Percentiles rank a stretch among this genome's conserved stretches.
These are phyloP conservation scores for Orbilia ellipsospora DNA, from an alignment of 2,329 filamentous ascomycete genomes.

Conservation along the genomic window DNA sequence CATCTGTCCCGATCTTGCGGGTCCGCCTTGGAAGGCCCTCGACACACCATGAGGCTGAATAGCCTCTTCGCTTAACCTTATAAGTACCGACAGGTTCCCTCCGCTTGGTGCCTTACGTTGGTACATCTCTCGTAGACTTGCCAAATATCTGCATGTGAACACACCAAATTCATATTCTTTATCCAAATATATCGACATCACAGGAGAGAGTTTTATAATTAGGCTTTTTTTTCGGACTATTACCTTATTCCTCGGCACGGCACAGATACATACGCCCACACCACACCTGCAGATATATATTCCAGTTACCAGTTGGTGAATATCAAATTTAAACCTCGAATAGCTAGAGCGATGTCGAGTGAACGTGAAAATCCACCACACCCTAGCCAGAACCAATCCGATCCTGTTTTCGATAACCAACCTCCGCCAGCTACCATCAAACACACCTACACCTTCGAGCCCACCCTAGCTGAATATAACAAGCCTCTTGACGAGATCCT, in stretches of 20 bases:
- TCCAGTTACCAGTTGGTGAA: too few relatives aligned
- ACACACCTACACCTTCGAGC: slow-evolving; percentile 29
- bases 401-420: slow-evolving; percentile 4
- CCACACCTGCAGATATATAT: too few relatives aligned
- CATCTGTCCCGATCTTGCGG: slow-evolving; percentile 3
- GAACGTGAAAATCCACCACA: too few relatives aligned
- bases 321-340: too few relatives aligned
- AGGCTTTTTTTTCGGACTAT: neutral
- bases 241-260: slow-evolving; percentile 1
- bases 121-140: neutral
- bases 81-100: slow-evolving; percentile 10
- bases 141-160: slow-evolving; percentile 6
- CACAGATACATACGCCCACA: too few relatives aligned
- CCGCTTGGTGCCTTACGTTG: slow-evolving; percentile 1
- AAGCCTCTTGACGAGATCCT: slow-evolving; percentile 30
- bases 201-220: neutral
- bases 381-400: neutral
- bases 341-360: too few relatives aligned
- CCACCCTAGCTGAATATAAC: slow-evolving; percentile 27
- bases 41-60: neutral
- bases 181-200: neutral
- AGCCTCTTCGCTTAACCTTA: slow-evolving; percentile 11
- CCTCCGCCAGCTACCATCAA: slow-evolving; percentile 32
- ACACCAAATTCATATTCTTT: neutral
- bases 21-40: slow-evolving; percentile 7